Evolutionary conservation across 129 eudicot genomes (phyloP), one percentile per base, ranked within the genome.

Genomic region (Artemisia annua): DNA sequence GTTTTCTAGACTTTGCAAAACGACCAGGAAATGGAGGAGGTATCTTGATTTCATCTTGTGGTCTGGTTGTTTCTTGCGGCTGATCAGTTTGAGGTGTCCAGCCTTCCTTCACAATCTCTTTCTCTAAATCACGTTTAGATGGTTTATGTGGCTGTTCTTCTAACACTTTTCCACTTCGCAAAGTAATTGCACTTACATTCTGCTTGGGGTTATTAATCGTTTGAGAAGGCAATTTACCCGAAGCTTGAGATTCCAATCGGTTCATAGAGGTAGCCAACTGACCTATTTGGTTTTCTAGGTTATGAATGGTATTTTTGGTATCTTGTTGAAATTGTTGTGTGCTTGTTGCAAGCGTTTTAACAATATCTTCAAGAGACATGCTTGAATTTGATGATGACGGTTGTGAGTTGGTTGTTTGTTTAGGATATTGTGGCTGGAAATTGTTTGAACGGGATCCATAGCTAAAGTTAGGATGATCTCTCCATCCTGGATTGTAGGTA

Each of bases 321-420:
- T 67, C 58, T 14, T 48, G 71, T 13, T 48, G 71, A 22, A 67
- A 67, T 7, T 22, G 5, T 67, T 67, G 71, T 19, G 20, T 67
- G 46, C 12, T 67, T 3, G 22, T 67, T 0, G 71, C 71, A 48
- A 44, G 52, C 17, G 53, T n/a, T 65, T 43, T 39, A 13, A 28
- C 53, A 44, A 39, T 35, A 8, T 43, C 69, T 16, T 65, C 69
- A 14, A 28, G 53, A 3, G 44, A 43, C 19, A 20, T 18, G 14
- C 46, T 11, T 3, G 43, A 26, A 4, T 61, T 28, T 0, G 30
- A 46, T 3, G n/a, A 17, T 48, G 35, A n/a, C 0, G 16, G 55
- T 48, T 48, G 39, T 35, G 44, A 35, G 44, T 35, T 4, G 3
- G 44, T 35, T 35, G 44, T 35, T 35, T 5, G n/a, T n/a, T n/a